Evolutionary conservation across 164 flowering plant genomes (phyloP).

Genomic region (Tinospora cordifolia): DNA sequence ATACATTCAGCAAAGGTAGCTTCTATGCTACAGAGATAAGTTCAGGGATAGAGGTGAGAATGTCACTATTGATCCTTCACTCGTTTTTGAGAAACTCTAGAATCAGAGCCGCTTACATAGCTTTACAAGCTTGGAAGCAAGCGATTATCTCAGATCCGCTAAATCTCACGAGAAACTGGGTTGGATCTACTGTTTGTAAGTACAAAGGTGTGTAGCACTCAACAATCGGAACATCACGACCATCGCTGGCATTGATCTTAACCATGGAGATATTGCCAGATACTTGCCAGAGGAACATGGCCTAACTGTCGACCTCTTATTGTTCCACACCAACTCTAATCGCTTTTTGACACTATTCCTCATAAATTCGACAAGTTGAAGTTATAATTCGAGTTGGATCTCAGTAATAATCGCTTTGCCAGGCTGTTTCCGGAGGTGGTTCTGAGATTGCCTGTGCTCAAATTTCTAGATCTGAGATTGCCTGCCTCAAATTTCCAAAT

Average conservation of each 20-base stretch:
- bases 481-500: no score
- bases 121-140: no score
- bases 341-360: slow-evolving; percentile 55
- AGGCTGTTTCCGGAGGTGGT: slow-evolving; percentile 56
- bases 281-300: slow-evolving; percentile 57
- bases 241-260: no score
- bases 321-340: no score
- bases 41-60: slow-evolving; percentile 39
- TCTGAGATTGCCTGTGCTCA: slow-evolving; percentile 34
- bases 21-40: no score
- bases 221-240: slow-evolving; percentile 30
- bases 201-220: slow-evolving; percentile 55
- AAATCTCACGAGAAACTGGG: slow-evolving; percentile 63
- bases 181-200: slow-evolving; percentile 68
- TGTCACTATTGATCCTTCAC: slow-evolving; percentile 51
- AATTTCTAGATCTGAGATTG: slow-evolving; percentile 58
- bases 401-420: slow-evolving; percentile 64
- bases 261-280: slow-evolving; percentile 65
- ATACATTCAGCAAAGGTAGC: no score
- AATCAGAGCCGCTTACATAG: no score
- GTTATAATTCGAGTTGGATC: slow-evolving; percentile 49
- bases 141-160: no score
- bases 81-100: slow-evolving; percentile 56
- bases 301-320: slow-evolving; percentile 41
- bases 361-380: slow-evolving; percentile 28